Base-by-base conservation (phyloP, 2,329 filamentous ascomycete species). In the Cladobotryum mycophilum region DNA sequence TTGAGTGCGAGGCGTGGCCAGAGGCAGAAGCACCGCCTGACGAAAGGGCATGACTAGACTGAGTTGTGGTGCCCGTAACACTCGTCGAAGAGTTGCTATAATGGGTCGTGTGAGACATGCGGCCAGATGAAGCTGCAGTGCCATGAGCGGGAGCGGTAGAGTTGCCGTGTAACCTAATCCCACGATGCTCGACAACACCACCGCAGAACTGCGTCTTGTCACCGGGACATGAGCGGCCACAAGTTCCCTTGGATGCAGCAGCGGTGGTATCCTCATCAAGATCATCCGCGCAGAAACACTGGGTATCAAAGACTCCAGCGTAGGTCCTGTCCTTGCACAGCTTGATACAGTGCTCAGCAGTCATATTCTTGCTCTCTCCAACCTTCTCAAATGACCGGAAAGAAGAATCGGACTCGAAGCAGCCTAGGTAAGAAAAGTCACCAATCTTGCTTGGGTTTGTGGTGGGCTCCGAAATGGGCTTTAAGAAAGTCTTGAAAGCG, bases 201-300 rank as follows among this genome's bases (percentile, higher is more conserved):
- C 75, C 75, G 58, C 75, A 78, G 51, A 67, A 62, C 53, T 74
- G 56, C 2, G 33, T 25, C 0, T 54, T 52, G 52, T 76, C 63
- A 2, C 74, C 74, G 0, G 74, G 71, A 52, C 75, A 78, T 0
- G 61, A 59, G 2, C 57, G 56, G 47, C 70, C 56, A 55, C 75
- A 76, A 34, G 56, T 53, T 1, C 37, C 38, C 43, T 64, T 61
- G 41, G 60, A 60, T 2, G 53, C 46, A 1, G 68, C 55, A 12
- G 72, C 68, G 12, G 57, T 63, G n/a, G 73, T 71, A 41, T 67
- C 64, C 4, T 62, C 60, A 36, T 72, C 70, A 15, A 78, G 62
- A 2, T 47, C 52, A 12, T 69, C 62, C 34, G 73, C 72, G 51
- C 76, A 79, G 61, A 73, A 76, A 58, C 75, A 78, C 18, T 61